These are phyloP conservation scores for Chionographis japonica DNA, from an alignment of 106 monocot genomes.

Conservation along the genomic window DNA sequence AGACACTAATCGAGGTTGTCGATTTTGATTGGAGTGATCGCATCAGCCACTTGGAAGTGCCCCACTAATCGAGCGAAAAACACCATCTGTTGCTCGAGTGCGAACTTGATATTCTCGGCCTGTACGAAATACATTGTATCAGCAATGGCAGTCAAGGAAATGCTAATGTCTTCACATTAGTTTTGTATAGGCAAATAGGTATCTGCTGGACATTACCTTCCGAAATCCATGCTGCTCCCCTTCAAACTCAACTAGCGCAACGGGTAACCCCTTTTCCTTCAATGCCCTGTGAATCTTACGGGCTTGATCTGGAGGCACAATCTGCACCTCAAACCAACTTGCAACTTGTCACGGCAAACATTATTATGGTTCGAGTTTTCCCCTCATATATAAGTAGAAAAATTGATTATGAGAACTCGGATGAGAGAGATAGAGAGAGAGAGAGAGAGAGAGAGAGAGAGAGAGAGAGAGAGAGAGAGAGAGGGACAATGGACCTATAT, in stretches of 20 bases:
- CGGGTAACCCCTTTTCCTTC: slow-evolving; percentile 79
- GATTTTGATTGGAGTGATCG: slow-evolving; percentile 67
- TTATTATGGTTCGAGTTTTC: no score
- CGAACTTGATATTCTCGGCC: slow-evolving; percentile 86
- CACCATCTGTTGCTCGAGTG: slow-evolving; percentile 86
- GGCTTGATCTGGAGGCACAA: slow-evolving; percentile 86
- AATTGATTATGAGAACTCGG: no score
- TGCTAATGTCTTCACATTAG: neutral
- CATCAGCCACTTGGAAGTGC: slow-evolving; percentile 65
- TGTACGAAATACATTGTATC: slow-evolving; percentile 4
- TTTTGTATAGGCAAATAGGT: neutral
- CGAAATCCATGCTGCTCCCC: slow-evolving; percentile 97
- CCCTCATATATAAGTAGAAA: no score
- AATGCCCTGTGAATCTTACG: slow-evolving; percentile 68
- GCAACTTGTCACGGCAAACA: neutral
- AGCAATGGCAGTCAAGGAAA: neutral
- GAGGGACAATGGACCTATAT: no score
- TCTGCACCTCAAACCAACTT: slow-evolving; percentile 30
- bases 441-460: no score
- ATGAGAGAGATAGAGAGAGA: no score
- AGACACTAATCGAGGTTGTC: slow-evolving; percentile 59
- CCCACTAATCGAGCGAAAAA: slow-evolving; percentile 89
- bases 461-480: no score
- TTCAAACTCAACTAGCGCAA: slow-evolving; percentile 85
- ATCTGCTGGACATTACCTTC: slow-evolving; percentile 39